Evolutionary conservation across 177 flowering plant species (phyloP).

Genomic region (Vitis hybrid): DNA sequence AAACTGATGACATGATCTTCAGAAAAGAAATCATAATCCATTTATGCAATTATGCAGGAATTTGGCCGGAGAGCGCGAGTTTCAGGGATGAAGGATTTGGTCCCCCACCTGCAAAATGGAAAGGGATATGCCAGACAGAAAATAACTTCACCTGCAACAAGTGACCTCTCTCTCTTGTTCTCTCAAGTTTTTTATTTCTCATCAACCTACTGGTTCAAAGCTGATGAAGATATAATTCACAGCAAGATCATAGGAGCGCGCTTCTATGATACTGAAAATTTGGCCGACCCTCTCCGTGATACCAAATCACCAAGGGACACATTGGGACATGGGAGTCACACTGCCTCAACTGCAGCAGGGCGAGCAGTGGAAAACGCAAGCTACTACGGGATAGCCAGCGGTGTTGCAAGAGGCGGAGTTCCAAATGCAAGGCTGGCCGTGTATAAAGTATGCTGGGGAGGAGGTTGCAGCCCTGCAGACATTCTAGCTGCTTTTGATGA

Average conservation of each 20-base stretch:
- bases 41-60: neutral
- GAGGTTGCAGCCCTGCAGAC: neutral
- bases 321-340: conserved; percentile 4
- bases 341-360: conserved; percentile 5
- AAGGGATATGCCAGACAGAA: neutral
- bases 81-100: neutral
- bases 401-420: conserved; percentile 7
- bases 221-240: neutral
- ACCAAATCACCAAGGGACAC: conserved; percentile 4
- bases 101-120: neutral
- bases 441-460: conserved; percentile 10
- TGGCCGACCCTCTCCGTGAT: neutral
- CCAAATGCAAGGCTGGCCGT: conserved; percentile 1
- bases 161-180: neutral
- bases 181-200: too few species aligned
- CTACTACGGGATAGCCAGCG: neutral
- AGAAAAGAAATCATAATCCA: neutral
- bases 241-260: neutral
- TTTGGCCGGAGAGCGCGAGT: neutral
- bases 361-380: neutral
- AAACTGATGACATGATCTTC: neutral
- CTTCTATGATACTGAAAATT: neutral
- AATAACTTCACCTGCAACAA: neutral
- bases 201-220: too few species aligned
- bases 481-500: neutral